These are phyloP conservation scores for Apiotrichum brassicae DNA, from an alignment of 1,284 basidiomycete species.

Conservation along the genomic window DNA sequence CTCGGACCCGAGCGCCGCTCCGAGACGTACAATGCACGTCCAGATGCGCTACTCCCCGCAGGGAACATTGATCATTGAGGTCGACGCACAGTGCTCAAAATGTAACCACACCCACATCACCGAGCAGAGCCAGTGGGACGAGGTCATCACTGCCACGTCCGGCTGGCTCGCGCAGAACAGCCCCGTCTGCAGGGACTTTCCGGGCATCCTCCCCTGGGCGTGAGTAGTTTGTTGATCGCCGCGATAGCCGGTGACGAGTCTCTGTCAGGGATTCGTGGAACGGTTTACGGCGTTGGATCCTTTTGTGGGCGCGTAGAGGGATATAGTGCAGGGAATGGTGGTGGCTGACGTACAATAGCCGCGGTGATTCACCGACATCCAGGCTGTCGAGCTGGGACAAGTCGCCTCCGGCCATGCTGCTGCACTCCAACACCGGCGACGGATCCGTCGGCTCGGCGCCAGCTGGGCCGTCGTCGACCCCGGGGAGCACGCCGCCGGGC, in stretches of 20 bases:
- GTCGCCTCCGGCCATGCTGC: too few species aligned
- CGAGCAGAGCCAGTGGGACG: slow-evolving; percentile 5
- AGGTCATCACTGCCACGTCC: slow-evolving; percentile 1
- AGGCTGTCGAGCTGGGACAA: background rate
- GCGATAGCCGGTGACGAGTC: too few species aligned
- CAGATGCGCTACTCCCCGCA: background rate
- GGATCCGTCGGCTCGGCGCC: too few species aligned
- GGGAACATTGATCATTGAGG: slow-evolving; percentile 6
- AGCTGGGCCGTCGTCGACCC: too few species aligned
- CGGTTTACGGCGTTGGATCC: too few species aligned
- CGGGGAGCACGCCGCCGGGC: too few species aligned
- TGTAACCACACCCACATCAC: slow-evolving; percentile 9
- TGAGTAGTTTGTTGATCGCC: too few species aligned
- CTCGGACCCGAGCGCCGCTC: too few species aligned
- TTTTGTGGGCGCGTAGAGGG: too few species aligned
- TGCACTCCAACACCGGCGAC: too few species aligned
- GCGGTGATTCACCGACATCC: background rate
- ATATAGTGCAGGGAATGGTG: too few species aligned
- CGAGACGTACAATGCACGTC: background rate
- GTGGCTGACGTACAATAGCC: background rate
- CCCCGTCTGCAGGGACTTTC: slow-evolving; percentile 8
- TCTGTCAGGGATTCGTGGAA: too few species aligned
- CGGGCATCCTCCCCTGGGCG: slow-evolving; percentile 14
- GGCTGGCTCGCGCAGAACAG: slow-evolving; percentile 8
- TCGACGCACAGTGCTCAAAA: background rate